Conservation (phyloP, 2,329 filamentous ascomycete species). For the Endoconidiophora polonica region DNA sequence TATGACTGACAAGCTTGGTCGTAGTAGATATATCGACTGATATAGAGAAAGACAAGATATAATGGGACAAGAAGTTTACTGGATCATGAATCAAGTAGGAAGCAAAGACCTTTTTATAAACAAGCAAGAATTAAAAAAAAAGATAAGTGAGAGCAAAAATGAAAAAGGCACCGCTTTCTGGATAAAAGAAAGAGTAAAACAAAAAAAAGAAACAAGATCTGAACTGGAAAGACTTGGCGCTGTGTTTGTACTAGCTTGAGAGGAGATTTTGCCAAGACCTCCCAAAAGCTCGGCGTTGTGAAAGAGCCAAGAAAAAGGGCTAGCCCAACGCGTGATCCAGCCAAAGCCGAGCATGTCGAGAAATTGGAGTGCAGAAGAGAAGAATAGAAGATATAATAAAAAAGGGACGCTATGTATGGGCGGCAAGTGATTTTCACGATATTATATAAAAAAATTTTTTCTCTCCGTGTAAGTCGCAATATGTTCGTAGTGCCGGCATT, state of each 20-base stretch:
- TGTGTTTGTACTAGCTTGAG: constrained; percentile 4
- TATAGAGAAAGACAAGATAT: not conserved
- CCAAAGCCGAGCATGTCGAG: constrained; percentile 8
- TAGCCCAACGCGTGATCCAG: constrained; percentile 9
- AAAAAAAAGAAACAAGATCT: constrained; percentile 1
- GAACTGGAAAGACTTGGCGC: constrained; percentile 8
- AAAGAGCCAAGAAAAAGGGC: constrained; percentile 10
- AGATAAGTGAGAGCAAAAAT: not conserved
- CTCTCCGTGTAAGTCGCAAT: not conserved
- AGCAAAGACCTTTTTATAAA: not conserved
- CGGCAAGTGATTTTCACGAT: not conserved
- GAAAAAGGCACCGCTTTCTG: not conserved
- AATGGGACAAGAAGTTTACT: not conserved
- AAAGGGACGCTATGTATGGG: not conserved
- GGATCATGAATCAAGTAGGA: not conserved
- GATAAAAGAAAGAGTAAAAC: not conserved
- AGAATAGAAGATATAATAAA: not conserved
- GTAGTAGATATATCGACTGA: not conserved
- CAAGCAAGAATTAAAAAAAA: not conserved
- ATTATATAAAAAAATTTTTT: not conserved
- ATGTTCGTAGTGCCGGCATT: not conserved
- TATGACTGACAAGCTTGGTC: not conserved
- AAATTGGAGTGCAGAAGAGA: not conserved
- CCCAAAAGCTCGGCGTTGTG: constrained; percentile 11
- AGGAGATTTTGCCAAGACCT: constrained; percentile 12